Evolutionary conservation across 805 yeast species (phyloP).

Genomic region (Candida stauntonica): DNA sequence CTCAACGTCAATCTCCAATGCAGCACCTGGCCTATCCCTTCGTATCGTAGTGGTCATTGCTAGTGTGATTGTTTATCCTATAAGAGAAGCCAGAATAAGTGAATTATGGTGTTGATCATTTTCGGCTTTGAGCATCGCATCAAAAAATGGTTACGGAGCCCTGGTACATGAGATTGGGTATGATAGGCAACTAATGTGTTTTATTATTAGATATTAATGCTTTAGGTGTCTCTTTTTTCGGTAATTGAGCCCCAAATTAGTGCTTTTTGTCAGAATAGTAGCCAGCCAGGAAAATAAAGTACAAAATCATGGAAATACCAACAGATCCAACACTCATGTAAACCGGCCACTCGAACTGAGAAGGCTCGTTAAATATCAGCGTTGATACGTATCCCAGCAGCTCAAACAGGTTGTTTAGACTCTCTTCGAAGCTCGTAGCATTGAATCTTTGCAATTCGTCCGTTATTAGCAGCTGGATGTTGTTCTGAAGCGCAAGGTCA

Average conservation of each 20-base stretch:
- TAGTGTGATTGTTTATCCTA: not conserved
- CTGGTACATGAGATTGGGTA: too few relatives aligned
- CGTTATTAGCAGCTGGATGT: conserved; percentile 31
- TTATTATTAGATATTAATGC: too few relatives aligned
- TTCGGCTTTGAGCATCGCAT: too few relatives aligned
- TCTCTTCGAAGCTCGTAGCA: conserved; percentile 33
- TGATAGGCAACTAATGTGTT: too few relatives aligned
- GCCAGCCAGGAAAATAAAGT: conserved; percentile 8
- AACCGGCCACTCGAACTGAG: conserved; percentile 28
- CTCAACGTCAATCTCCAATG: conserved; percentile 9
- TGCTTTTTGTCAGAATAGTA: not conserved
- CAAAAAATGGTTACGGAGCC: too few relatives aligned
- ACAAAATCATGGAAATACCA: conserved; percentile 6
- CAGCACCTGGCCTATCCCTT: not conserved
- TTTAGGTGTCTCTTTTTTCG: too few relatives aligned
- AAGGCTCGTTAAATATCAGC: conserved; percentile 28
- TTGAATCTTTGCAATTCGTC: conserved; percentile 29
- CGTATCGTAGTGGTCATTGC: not conserved
- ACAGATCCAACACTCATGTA: conserved; percentile 15
- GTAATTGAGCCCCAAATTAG: too few relatives aligned
- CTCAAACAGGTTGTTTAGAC: conserved; percentile 30
- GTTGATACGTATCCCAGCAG: conserved; percentile 28
- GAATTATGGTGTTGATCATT: not conserved
- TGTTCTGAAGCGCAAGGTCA: conserved; percentile 33
- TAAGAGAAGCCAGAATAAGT: not conserved